Evolutionary conservation across 83 land plant genomes (phyloP).

Genomic region (Thuja plicata): DNA sequence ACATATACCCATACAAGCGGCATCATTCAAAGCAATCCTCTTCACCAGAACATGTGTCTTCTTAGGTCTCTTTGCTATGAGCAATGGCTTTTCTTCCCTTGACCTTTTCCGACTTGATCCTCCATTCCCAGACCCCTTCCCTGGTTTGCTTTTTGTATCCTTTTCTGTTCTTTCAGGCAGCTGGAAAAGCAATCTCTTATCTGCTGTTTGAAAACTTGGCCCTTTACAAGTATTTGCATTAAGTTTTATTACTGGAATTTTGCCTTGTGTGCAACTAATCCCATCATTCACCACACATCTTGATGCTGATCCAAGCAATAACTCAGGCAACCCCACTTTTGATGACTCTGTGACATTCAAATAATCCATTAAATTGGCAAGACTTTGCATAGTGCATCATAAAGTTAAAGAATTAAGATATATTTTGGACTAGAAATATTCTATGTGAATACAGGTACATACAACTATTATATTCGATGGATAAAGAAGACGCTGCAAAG

Average conservation of each 20-base stretch:
- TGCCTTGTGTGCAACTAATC: slow-evolving; percentile 1
- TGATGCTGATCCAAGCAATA: background rate
- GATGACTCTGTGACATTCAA: background rate
- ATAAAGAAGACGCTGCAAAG: background rate
- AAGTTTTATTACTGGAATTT: background rate
- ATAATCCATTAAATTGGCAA: background rate
- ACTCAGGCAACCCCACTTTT: background rate
- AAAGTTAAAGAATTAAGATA: background rate
- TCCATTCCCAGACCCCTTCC: background rate
- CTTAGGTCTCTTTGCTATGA: background rate
- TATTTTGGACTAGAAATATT: background rate
- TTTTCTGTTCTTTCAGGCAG: background rate
- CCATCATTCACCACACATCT: background rate
- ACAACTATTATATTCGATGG: background rate
- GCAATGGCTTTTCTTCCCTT: background rate
- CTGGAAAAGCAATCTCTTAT: background rate
- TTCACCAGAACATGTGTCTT: background rate
- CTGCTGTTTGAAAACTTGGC: slow-evolving; percentile 1
- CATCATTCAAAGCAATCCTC: background rate
- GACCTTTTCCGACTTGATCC: background rate
- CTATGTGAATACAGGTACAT: background rate
- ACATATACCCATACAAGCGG: background rate
- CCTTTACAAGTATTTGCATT: slow-evolving; percentile 1
- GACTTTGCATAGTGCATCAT: background rate
- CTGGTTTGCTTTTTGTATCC: background rate